These are phyloP conservation scores for Lanmaoa pseudosensibilis DNA, from an alignment of 768 basidiomycete species.

Conservation along the genomic window DNA sequence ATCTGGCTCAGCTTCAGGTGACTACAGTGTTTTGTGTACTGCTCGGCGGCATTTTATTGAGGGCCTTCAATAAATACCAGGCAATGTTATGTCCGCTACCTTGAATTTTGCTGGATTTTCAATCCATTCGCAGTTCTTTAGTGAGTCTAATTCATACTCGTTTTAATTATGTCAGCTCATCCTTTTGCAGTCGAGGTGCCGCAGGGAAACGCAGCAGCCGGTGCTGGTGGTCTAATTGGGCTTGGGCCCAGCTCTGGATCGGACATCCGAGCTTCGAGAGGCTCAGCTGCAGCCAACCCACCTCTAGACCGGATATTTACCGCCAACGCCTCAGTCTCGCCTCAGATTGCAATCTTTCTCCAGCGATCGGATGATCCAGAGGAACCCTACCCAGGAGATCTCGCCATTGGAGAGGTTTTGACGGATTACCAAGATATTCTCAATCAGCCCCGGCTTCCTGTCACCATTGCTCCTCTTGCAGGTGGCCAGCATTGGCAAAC, in stretches of 20 bases:
- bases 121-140: constrained; percentile 43
- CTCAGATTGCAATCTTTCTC: constrained; percentile 63
- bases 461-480: constrained; percentile 39
- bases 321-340: constrained; percentile 55
- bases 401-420: constrained; percentile 63
- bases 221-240: constrained; percentile 45
- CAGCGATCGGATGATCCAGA: constrained; percentile 57
- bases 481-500: constrained; percentile 66
- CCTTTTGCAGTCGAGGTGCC: constrained; percentile 21
- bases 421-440: constrained; percentile 49
- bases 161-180: constrained; percentile 3
- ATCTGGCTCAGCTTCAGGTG: constrained; percentile 52
- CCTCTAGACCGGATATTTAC: constrained; percentile 66
- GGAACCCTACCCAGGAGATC: constrained; percentile 53
- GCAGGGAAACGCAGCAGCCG: constrained; percentile 2
- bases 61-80: constrained; percentile 11
- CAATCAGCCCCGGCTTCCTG: constrained; percentile 50
- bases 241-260: constrained; percentile 66
- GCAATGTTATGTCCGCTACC: constrained; percentile 30
- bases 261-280: constrained; percentile 38
- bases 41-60: not conserved
- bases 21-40: not conserved
- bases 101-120: constrained; percentile 40
- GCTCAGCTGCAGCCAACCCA: constrained; percentile 44
- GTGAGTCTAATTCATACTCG: not conserved